Base-by-base conservation (phyloP, 2,329 filamentous ascomycete species). In the Stromatinia cepivora region DNA sequence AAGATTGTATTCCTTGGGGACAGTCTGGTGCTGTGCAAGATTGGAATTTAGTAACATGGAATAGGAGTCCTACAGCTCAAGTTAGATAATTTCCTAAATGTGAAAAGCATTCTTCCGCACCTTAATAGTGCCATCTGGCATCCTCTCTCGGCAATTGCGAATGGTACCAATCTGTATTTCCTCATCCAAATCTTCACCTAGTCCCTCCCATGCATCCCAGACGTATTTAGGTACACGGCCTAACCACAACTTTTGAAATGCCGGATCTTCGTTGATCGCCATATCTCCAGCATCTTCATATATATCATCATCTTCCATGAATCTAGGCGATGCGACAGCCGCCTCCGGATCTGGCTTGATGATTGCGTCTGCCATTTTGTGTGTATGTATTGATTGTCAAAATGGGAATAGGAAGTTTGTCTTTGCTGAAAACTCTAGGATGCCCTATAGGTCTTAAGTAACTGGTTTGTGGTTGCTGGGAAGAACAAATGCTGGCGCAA, bases 1-100 rank as follows among this genome's bases (percentile, higher is more conserved):
- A 70, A 98, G 82, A 73, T 92, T 87, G 81, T 97, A 99, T 77
- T 97, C 93, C 77, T 92, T 92, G 15, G 94, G 93, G n/a, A 97
- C 84, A 7, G 85, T 82, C 74, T 90, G 86, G 78, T 97, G 93
- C 72, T 88, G 84, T 10, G 86, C 83, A 64, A 90, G 83, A 65
- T 88, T 84, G 31, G 84, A 84, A 75, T 85, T 83, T 56, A 97
- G 84, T 72, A 93, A 86, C 81, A 97, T 91, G 78, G 90, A 80
- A 72, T 85, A 80, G 70, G 82, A 83, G 71, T 81, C 79, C 78
- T 83, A 71, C 22, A 62, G 58, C 39, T 11, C 48, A 42, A n/a
- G 50, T 76, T 56, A 76, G 74, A 50, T 45, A 58, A 20, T 17
- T 17, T 31, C 17, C 28, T 25, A 22, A 20, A 22, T 46, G 15